Evolutionary conservation across 331 rosid species (phyloP).

Genomic region (Acacia concinna): DNA sequence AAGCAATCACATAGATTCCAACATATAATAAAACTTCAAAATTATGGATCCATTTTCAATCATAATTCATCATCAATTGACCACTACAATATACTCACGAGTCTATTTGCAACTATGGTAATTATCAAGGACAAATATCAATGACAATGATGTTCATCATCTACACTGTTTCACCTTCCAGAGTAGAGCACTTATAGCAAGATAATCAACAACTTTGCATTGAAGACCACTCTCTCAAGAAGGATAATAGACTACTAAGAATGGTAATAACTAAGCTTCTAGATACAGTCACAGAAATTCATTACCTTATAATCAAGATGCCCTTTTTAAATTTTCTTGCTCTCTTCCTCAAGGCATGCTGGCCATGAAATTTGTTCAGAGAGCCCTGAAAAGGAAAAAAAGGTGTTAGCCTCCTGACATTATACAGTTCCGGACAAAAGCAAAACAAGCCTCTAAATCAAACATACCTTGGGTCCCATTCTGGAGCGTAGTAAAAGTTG

Average conservation of each 20-base stretch:
- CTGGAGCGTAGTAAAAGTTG: neutral
- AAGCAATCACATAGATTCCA: constrained; percentile 5
- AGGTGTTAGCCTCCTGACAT: neutral
- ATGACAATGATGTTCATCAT: constrained; percentile 17
- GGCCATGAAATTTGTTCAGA: neutral
- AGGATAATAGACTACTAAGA: too few relatives aligned
- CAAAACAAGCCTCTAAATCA: neutral
- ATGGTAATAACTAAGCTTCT: neutral
- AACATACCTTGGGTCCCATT: neutral
- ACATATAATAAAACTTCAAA: neutral
- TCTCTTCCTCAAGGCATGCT: neutral
- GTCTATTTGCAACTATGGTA: neutral
- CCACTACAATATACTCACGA: neutral
- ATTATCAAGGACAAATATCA: constrained; percentile 4
- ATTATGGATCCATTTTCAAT: constrained; percentile 6
- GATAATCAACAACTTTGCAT: neutral
- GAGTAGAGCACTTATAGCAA: neutral
- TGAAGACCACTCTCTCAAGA: too few relatives aligned
- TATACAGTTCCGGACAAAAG: neutral
- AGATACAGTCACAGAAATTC: neutral
- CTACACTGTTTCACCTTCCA: constrained; percentile 3
- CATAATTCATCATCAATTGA: neutral
- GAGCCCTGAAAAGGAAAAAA: neutral
- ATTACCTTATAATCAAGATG: neutral
- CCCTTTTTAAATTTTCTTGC: neutral